phyloP scores from a whole-genome alignment of 129 eudicot species.

The Oenanthe sinensis region DNA sequence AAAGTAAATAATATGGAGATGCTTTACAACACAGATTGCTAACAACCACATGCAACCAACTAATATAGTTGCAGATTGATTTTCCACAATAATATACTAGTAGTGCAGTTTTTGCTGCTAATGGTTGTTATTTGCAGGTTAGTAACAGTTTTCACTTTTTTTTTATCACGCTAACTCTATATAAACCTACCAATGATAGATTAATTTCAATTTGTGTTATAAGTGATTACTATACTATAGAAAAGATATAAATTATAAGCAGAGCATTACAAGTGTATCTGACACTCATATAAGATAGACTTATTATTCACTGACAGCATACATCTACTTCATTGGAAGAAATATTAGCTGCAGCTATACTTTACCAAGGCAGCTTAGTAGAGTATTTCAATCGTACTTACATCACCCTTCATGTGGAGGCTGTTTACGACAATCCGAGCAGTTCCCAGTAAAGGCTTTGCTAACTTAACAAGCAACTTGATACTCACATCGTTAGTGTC shows the following conservation, averaged over 20 bases:
- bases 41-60: not conserved
- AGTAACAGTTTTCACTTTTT: not conserved
- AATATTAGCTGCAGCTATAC: not conserved
- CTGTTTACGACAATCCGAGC: constrained; percentile 81
- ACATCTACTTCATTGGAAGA: not conserved
- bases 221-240: not conserved
- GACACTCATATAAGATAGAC: not conserved
- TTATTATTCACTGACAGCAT: not conserved
- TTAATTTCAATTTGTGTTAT: not conserved
- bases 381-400: constrained; percentile 33
- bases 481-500: constrained; percentile 76
- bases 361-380: not conserved
- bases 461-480: constrained; percentile 81
- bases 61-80: not conserved
- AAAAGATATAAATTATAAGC: not conserved
- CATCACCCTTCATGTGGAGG: constrained; percentile 93
- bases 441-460: constrained; percentile 76
- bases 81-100: not conserved
- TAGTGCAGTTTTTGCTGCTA: not conserved
- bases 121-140: not conserved
- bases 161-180: not conserved
- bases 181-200: not conserved
- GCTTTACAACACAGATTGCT: not conserved
- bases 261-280: not conserved
- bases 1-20: not conserved